A percentile compares a stretch with the other conserved stretches of the same genome.
Evolutionary conservation across 352 stramenopile species (phyloP).

Genomic region (Pythium aphanidermatum): DNA sequence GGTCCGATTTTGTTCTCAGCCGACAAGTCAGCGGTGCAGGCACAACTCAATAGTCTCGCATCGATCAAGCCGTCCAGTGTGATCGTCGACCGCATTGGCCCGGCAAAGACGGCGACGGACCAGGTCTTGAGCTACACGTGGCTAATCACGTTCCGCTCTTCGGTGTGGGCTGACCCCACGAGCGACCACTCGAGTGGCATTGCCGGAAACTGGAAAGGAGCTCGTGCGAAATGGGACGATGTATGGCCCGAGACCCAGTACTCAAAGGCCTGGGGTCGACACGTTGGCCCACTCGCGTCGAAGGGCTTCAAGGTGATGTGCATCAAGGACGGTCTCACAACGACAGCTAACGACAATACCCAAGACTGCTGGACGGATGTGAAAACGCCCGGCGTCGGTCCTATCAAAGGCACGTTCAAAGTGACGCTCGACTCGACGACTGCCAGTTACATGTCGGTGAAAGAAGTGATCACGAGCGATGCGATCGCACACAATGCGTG

Average conservation of each 20-base stretch:
- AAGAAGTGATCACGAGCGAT: slow-evolving; percentile 51
- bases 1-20: slow-evolving; percentile 86
- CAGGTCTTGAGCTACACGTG: slow-evolving; percentile 89
- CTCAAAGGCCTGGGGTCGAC: slow-evolving; percentile 95
- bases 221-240: slow-evolving; percentile 71
- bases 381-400: slow-evolving; percentile 46
- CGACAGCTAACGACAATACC: slow-evolving; percentile 47
- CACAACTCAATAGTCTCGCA: slow-evolving; percentile 88
- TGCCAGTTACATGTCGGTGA: slow-evolving; percentile 63
- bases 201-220: slow-evolving; percentile 91
- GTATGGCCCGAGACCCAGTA: slow-evolving; percentile 90
- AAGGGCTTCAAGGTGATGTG: slow-evolving; percentile 42
- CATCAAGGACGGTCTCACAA: slow-evolving; percentile 59
- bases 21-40: slow-evolving; percentile 73
- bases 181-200: slow-evolving; percentile 76
- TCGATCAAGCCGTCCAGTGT: slow-evolving; percentile 91
- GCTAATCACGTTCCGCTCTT: slow-evolving; percentile 93
- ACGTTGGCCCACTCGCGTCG: slow-evolving; percentile 85
- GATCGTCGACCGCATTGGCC: slow-evolving; percentile 59
- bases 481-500: slow-evolving; percentile 92
- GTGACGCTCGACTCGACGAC: slow-evolving; percentile 82
- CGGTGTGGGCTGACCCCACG: slow-evolving; percentile 89
- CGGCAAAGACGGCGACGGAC: slow-evolving; percentile 24
- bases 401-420: slow-evolving; percentile 90
- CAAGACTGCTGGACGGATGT: slow-evolving; percentile 32